Evolutionary conservation across 176 grass and related monocot genomes (phyloP), one percentile per base, ranked within the genome.

Genomic region (Thinopyrum elongatum): DNA sequence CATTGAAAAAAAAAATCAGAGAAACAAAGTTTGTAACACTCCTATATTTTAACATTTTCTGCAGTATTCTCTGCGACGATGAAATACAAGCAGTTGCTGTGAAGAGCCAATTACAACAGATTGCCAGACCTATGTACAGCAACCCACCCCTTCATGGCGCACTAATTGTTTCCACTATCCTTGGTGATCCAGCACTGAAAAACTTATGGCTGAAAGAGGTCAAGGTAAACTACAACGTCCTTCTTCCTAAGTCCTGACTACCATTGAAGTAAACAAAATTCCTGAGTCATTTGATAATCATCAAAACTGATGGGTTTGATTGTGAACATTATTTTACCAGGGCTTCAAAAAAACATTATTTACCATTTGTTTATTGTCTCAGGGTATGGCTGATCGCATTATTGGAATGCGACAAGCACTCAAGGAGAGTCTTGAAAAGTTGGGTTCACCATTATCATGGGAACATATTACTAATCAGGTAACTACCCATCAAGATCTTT

Each of bases 391-490:
- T 90, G 88, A 95, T 88, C 87, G 96, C 66, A 98, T 95, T 78
- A 94, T 94, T 92, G 93, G 93, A 72, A 95, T 94, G 96, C 65
- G 96, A 39, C 91, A 65, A 17, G 74, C 92, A 86, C 93, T 98
- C 17, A 87, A 92, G 55, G 92, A 94, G 27, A 91, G 87, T 34
- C 88, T 98, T 89, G 92, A 95, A 81, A 91, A 92, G 81, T 79
- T 94, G 83, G 96, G 91, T 83, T 98, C 93, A 7, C 69, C 90
- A 86, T 79, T 98, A 51, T 92, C 96, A 66, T 98, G 96, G 96
- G 96, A 98, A 64, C 96, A 98, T 82, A 42, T 95, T 59, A 98
- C 92, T 51, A 94, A 98, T 83, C 96, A 98, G 96, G 96, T 98
- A 78, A 93, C 55, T 75, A 3, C 10, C 8, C 23, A 76, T 77